A percentile compares a stretch with the other conserved stretches of the same genome.
These are phyloP conservation scores for Phytophthora megakarya DNA, from an alignment of 352 stramenopile genomes.

Conservation along the genomic window DNA sequence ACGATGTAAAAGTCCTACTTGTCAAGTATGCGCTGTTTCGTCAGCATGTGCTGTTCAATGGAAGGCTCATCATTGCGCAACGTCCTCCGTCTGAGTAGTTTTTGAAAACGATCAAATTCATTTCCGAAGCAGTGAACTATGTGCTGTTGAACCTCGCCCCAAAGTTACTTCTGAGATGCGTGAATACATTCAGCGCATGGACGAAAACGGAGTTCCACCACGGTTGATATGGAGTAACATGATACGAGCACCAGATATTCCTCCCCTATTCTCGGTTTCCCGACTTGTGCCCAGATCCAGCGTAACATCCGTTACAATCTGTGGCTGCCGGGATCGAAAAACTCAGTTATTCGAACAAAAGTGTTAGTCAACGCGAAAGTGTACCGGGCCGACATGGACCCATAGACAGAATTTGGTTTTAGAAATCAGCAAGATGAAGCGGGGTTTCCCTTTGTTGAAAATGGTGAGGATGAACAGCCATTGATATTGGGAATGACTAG, in stretches of 20 bases:
- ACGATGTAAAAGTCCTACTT: slow-evolving; percentile 6
- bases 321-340: slow-evolving; percentile 2
- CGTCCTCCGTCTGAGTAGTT: background rate
- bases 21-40: background rate
- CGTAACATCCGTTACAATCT: slow-evolving; percentile 6
- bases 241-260: slow-evolving; percentile 1
- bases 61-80: background rate
- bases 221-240: slow-evolving; percentile 8
- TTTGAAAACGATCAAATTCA: background rate
- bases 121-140: background rate
- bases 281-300: slow-evolving; percentile 2
- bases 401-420: slow-evolving; percentile 1
- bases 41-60: slow-evolving; percentile 4
- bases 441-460: slow-evolving; percentile 10
- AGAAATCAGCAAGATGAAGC: background rate
- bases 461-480: slow-evolving; percentile 21
- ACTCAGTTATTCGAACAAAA: background rate
- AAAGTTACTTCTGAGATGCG: slow-evolving; percentile 9
- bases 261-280: background rate
- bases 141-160: background rate
- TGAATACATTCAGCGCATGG: slow-evolving; percentile 10
- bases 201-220: slow-evolving; percentile 5
- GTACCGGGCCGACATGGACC: background rate
- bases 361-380: background rate
- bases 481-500: slow-evolving; percentile 2